These are phyloP conservation scores for Hyparrhenia diplandra DNA, from an alignment of 176 grass and related monocot species.

Conservation along the genomic window DNA sequence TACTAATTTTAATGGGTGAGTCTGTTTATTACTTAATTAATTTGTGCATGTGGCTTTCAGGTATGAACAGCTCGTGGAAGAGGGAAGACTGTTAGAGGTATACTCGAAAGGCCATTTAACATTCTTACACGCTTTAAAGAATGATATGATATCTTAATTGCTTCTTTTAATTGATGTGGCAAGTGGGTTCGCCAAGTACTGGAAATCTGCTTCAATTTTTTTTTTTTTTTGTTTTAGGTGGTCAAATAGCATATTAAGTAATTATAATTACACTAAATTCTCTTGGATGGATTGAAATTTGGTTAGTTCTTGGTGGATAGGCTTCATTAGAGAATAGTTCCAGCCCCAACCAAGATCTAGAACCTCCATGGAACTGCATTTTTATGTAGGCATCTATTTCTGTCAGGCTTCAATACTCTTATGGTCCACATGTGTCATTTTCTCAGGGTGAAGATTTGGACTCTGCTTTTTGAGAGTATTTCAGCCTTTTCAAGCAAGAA, in stretches of 20 bases:
- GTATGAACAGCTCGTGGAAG: too few relatives aligned
- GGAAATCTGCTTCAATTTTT: neutral
- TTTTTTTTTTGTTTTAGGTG: neutral
- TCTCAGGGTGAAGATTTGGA: constrained; percentile 90
- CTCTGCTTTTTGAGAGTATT: constrained; percentile 99
- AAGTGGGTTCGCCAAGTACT: neutral
- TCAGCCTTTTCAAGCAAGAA: constrained; percentile 86
- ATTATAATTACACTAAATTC: neutral
- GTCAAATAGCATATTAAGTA: constrained; percentile 4
- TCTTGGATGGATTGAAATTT: neutral
- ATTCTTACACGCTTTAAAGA: too few relatives aligned
- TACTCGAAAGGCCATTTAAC: too few relatives aligned
- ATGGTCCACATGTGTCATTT: neutral
- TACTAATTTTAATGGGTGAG: too few relatives aligned
- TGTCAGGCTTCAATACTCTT: constrained; percentile 18
- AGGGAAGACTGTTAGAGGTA: too few relatives aligned
- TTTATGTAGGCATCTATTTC: neutral
- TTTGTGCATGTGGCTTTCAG: too few relatives aligned
- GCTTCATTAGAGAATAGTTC: neutral
- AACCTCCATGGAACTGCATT: neutral
- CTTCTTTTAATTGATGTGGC: neutral
- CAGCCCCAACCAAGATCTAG: neutral
- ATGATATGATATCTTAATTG: neutral
- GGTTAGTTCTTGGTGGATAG: neutral
- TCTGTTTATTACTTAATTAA: too few relatives aligned